Evolutionary conservation across 495 filamentous ascomycete genomes (phyloP), one percentile per base, ranked within the genome.

Genomic region (Penicilliopsis zonata): DNA sequence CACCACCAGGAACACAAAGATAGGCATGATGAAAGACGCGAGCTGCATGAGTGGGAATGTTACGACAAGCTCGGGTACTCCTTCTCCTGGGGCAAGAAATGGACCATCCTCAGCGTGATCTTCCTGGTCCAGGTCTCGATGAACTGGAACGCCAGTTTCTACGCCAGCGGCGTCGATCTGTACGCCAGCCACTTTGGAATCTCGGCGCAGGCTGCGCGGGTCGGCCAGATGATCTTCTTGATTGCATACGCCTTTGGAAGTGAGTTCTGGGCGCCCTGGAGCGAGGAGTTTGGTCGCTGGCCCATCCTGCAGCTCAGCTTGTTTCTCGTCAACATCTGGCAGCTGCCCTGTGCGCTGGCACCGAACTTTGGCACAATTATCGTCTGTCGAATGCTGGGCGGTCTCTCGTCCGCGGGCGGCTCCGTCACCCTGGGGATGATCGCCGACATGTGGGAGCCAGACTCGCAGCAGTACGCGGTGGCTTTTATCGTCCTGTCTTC

Each of bases 241-340:
- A 50, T 80, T 33, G 47, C 63, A n/a, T 82, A 82, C 43, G 77
- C 73, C 15, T 80, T 84, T 40, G 78, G 78, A 3, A 81, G 76
- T 46, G 78, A 82, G 48, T 57, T 83, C 0, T 83, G 77, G 77
- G 78, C 78, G 0, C 78, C 78, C 0, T 83, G 76, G 76, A 72
- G 65, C 18, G 78, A 83, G 41, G 78, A 83, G 40, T 56, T 74
- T 26, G 78, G 78, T 12, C 68, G 78, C 28, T 73, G 69, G 55
- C 69, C 68, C 0, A 60, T 79, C 41, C 49, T 80, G 22, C 78
- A 82, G 53, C 49, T 71, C 18, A 74, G 66, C 36, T 51, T 82
- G 17, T 53, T 68, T 18, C 46, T 83, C 16, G 73, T 80, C 42
- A 83, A 83, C 44, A 56, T 82, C 30, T 81, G 67, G 63, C 70